Conservation (phyloP, 345 rosid species). For the Moringa oleifera region DNA sequence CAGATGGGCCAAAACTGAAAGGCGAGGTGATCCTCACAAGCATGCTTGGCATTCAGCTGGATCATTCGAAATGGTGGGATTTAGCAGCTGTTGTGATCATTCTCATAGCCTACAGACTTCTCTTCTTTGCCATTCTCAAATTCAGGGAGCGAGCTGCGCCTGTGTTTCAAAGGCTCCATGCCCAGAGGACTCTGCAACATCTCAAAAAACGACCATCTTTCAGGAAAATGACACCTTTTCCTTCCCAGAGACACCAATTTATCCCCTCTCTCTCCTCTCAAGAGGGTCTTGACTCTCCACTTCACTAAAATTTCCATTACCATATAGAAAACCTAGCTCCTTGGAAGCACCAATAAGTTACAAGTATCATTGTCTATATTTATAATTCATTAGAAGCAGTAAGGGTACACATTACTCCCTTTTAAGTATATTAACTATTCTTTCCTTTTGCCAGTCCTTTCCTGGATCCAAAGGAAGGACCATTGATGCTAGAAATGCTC, state of each 20-base stretch:
- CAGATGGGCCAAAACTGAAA: conserved; percentile 37
- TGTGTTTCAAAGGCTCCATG: conserved; percentile 33
- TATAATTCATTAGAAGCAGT: neutral
- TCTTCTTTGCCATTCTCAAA: conserved; percentile 60
- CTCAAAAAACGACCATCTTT: conserved; percentile 65
- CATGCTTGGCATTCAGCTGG: conserved; percentile 39
- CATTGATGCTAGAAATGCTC: neutral
- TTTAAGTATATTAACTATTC: too few relatives aligned
- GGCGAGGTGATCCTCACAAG: conserved; percentile 46
- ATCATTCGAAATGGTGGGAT: conserved; percentile 72
- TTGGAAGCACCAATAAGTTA: neutral
- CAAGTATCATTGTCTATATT: too few relatives aligned
- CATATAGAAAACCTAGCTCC: too few relatives aligned
- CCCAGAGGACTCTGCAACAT: conserved; percentile 45
- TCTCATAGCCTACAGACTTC: conserved; percentile 40
- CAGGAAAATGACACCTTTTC: conserved; percentile 33
- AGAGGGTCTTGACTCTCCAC: conserved; percentile 61
- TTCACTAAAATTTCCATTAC: too few relatives aligned
- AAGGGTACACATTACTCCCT: neutral
- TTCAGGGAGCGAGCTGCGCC: conserved; percentile 63
- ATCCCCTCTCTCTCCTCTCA: conserved; percentile 55
- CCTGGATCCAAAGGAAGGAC: neutral
- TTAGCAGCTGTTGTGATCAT: conserved; percentile 39
- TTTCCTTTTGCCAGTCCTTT: neutral
- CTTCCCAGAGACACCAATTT: conserved; percentile 49